Conservation (phyloP, 2,329 filamentous ascomycete species). For the Cadophora gregata region DNA sequence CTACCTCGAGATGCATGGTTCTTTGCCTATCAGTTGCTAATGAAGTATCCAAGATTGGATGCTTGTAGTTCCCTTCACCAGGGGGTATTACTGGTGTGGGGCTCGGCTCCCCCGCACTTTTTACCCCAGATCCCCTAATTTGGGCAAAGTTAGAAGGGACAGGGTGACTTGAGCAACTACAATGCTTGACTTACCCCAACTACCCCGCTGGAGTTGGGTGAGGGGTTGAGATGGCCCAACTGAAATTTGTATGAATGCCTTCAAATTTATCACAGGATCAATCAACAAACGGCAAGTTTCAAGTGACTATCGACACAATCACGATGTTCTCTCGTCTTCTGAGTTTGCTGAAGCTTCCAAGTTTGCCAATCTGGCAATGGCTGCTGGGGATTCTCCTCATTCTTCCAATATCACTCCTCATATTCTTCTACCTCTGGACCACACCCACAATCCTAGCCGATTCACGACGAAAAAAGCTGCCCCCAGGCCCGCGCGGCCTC, state of each 20-base stretch:
- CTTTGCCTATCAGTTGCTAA: background rate
- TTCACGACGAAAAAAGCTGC: conserved; percentile 42
- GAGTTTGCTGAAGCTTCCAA: background rate
- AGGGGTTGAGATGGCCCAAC: background rate
- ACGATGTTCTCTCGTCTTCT: background rate
- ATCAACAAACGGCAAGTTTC: background rate
- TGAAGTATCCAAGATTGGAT: background rate
- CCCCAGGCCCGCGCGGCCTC: conserved; percentile 48
- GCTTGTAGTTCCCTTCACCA: background rate
- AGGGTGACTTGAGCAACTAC: background rate
- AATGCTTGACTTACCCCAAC: background rate
- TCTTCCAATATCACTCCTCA: conserved; percentile 19
- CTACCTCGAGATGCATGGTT: background rate
- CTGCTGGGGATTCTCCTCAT: conserved; percentile 16
- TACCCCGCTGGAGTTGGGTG: background rate
- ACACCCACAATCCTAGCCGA: conserved; percentile 35
- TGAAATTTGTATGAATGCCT: conserved; percentile 1
- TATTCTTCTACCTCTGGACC: conserved; percentile 31
- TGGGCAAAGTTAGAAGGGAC: background rate
- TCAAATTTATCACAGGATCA: conserved; percentile 6
- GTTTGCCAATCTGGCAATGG: conserved; percentile 24
- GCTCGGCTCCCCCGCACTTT: conserved; percentile 4
- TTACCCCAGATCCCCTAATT: conserved; percentile 10
- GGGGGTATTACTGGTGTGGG: conserved; percentile 1
- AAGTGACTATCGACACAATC: background rate